Base-by-base conservation (phyloP, 1,284 basidiomycete genomes). In the Stygiomarasmius scandens region DNA sequence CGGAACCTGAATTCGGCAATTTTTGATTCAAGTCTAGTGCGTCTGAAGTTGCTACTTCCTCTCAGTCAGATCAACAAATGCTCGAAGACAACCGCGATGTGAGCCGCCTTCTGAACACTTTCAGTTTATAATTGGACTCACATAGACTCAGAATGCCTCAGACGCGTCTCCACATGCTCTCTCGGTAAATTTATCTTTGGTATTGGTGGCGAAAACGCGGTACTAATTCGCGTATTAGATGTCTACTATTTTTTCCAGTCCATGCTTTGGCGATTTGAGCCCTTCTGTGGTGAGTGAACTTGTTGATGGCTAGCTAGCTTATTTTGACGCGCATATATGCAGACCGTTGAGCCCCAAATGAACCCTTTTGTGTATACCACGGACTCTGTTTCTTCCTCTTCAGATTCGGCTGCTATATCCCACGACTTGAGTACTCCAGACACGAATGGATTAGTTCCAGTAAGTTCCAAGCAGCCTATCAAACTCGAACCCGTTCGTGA, bases 221-320 rank as follows among this genome's bases (percentile, higher is more conserved):
- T 19, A 16, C 38, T 41, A 4, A 8, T 4, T 5, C 38, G 38
- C 38, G 4, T 16, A 12, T 16, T n/a, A 41, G 38, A n/a, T 41
- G 38, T 6, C 32, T 27, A 3, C 32, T 25, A 47, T 59, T n/a
- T 52, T 55, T 38, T 52, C 36, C 29, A 44, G 53, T 3, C 58
- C 58, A 22, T 49, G 43, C 19, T 59, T 55, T 52, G 49, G 45
- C 2, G 54, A 59, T 48, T 36, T 51, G 14, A 47, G 43, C 19
- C 29, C 58, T 22, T 36, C 24, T 23, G 20, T 19, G 32, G 58
- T 59, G 36, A 14, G 23, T 16, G 11, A 29, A 1, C 8, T 22
- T 22, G 23, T 11, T 25, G 8, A n/a, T 10, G 1, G 8, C 25
- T 23, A 23, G 29, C 12, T 16, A 10, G n/a, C 1, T 1, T n/a